phyloP scores from a whole-genome alignment of 2,329 filamentous ascomycete species.

The Corynespora cassiicola region DNA sequence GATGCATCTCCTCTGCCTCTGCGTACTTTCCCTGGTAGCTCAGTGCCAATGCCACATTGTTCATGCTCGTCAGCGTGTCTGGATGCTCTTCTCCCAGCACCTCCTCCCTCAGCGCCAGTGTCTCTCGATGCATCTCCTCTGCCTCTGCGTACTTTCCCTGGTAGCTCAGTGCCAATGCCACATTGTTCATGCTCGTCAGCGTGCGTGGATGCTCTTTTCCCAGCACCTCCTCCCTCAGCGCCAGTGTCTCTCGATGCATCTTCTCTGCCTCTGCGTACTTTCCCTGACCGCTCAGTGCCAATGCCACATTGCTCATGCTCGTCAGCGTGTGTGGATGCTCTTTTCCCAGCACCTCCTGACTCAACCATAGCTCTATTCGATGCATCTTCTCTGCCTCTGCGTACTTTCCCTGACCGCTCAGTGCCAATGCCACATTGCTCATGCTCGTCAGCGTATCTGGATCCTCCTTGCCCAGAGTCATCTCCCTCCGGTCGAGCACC shows the following conservation, averaged over 20 bases:
- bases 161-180: too few species aligned
- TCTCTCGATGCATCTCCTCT: too few species aligned
- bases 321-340: neutral
- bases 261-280: slow-evolving; percentile 2
- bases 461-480: slow-evolving; percentile 1
- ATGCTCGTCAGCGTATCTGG: slow-evolving; percentile 2
- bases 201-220: too few species aligned
- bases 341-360: neutral
- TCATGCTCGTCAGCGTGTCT: too few species aligned
- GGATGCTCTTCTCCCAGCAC: too few species aligned
- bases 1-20: too few species aligned
- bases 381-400: slow-evolving; percentile 3
- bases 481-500: neutral
- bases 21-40: too few species aligned
- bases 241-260: slow-evolving; percentile 7
- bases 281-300: neutral
- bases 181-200: slow-evolving; percentile 6
- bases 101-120: too few species aligned
- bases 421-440: neutral
- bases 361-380: neutral
- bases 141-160: too few species aligned
- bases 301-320: neutral
- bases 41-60: too few species aligned
- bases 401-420: slow-evolving; percentile 1
- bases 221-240: slow-evolving; percentile 2